Evolutionary conservation across 1,139 yeast species (phyloP).

Genomic region (Suzukiozyma palmioleophila): DNA sequence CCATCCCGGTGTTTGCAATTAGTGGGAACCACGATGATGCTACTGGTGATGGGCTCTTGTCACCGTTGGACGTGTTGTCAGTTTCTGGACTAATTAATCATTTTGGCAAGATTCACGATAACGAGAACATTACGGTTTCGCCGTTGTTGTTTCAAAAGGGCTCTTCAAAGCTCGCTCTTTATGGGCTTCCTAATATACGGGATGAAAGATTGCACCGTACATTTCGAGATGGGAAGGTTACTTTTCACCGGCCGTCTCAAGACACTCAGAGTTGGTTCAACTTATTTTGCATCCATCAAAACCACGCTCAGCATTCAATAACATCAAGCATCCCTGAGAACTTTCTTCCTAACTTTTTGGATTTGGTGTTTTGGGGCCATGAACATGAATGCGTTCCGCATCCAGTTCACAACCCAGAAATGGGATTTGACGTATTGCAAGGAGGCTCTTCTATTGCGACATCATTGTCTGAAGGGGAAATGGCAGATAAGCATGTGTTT

Average conservation of each 20-base stretch:
- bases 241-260: conserved; percentile 66
- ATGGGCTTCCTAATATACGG: conserved; percentile 83
- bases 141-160: conserved; percentile 87
- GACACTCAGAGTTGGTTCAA: conserved; percentile 73
- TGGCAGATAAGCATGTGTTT: conserved; percentile 69
- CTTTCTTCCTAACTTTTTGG: conserved; percentile 75
- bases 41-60: conserved; percentile 80
- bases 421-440: conserved; percentile 76
- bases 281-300: conserved; percentile 88
- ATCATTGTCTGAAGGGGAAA: conserved; percentile 81
- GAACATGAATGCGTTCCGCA: conserved; percentile 91
- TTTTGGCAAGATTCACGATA: conserved; percentile 72
- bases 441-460: conserved; percentile 97
- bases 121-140: conserved; percentile 67
- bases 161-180: conserved; percentile 71
- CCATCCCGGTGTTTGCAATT: conserved; percentile 91
- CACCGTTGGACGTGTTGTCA: conserved; percentile 82
- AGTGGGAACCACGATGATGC: conserved; percentile 98
- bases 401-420: conserved; percentile 60
- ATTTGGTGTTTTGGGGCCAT: conserved; percentile 93
- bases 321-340: conserved; percentile 83
- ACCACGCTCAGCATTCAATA: conserved; percentile 73
- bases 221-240: conserved; percentile 75
- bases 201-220: conserved; percentile 85
- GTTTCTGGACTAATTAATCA: conserved; percentile 84